phyloP scores from a whole-genome alignment of 345 rosid genomes.

The Passiflora organensis region DNA sequence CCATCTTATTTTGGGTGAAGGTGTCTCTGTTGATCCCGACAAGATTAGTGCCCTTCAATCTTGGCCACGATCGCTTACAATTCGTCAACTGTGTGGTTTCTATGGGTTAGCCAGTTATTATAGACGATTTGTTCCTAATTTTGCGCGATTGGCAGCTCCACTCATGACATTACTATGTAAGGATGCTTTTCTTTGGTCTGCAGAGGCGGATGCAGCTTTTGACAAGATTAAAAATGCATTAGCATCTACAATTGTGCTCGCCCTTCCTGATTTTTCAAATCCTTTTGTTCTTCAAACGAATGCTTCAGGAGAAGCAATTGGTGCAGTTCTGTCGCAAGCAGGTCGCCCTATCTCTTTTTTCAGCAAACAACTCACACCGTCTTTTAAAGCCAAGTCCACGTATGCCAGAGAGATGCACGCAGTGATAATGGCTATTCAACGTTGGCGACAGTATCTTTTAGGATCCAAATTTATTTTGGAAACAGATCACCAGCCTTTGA shows the following conservation, averaged over 20 bases:
- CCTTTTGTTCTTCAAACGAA: not conserved
- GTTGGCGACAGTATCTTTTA: not conserved
- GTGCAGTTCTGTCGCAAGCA: not conserved
- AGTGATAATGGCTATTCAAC: not conserved
- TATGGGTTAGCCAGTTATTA: not conserved
- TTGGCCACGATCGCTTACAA: conserved; percentile 1
- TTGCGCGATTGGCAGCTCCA: not conserved
- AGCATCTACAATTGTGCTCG: not conserved
- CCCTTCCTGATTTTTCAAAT: not conserved
- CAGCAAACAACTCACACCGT: not conserved
- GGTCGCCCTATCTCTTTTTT: not conserved
- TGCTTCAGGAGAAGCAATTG: not conserved
- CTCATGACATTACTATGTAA: not conserved
- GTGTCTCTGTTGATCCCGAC: not conserved
- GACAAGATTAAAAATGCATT: not conserved
- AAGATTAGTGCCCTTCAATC: not conserved
- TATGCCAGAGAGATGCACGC: not conserved
- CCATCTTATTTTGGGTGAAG: not conserved
- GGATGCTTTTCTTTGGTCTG: not conserved
- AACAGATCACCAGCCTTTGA: not conserved
- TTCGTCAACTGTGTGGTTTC: not conserved
- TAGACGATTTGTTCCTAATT: not conserved
- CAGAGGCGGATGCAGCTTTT: not conserved
- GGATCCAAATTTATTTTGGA: not conserved
- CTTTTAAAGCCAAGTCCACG: not conserved